Evolutionary conservation across 495 filamentous ascomycete genomes (phyloP), one percentile per base, ranked within the genome.

Genomic region (Parathielavia appendiculata): DNA sequence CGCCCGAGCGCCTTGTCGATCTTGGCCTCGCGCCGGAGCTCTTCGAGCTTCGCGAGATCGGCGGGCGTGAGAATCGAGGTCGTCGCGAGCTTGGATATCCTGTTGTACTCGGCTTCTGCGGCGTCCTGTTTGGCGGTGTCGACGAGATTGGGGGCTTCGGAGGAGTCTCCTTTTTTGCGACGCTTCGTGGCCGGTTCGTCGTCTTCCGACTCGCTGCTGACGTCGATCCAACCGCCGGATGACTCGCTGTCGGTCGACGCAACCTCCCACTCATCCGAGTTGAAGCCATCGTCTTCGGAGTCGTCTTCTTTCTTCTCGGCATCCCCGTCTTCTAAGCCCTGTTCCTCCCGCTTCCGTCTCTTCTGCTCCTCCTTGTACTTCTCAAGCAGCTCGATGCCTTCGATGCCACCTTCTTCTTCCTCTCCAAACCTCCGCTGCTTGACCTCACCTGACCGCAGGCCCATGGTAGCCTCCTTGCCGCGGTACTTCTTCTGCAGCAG

Each of bases 301-400:
- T 71, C 63, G 22, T 67, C 64, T 19, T 76, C 71, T 54, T 61
- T 58, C 54, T 60, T 59, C 51, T 65, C 66, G 16, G 40, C 62
- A 14, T 56, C 68, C 34, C 71, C 73, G 1, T 66, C 74, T 13
- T 75, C 76, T 10, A 78, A 68, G 1, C 86, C 70, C 8, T 83
- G 87, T 57, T 78, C 80, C 66, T 89, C 91, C 38, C 77, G 76
- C 71, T 83, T 91, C 72, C 83, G 81, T 66, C 81, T 79, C 61
- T 81, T 83, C 69, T 97, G 89, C 68, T 96, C 91, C 51, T 88
- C 88, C 75, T 97, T 99, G 86, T 89, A 97, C 68, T 89, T 81
- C 66, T 91, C 92, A 17, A 99, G 77, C 30, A 99, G 78, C 59
- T 97, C 92, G 16, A 99, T 73, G 30, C 95, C 95, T 72, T 97